Evolutionary conservation across 2,329 filamentous ascomycete genomes (phyloP), one percentile per base, ranked within the genome.

Genomic region (Diaporthe longicolla): DNA sequence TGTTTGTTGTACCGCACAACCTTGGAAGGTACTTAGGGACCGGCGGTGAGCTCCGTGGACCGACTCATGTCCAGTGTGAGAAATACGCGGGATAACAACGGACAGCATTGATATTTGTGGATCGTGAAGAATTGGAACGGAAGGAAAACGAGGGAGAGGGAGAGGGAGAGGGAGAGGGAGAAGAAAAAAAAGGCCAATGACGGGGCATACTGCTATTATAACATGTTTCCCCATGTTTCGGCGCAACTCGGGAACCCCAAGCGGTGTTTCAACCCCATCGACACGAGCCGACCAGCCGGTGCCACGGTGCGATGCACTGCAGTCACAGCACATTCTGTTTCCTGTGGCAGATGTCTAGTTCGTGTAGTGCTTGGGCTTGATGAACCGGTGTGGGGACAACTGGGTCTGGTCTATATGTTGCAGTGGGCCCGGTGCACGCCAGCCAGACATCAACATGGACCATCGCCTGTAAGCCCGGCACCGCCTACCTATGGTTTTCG

Each of bases 231-330:
- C 63, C 63, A 54, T 68, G 63, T 68, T 68, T 68, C 63, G 63
- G 63, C 63, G 48, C 63, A 68, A 21, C 29, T 40, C 63, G 63
- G 48, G 63, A 54, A 54, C 35, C 32, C 63, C 48, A 68, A 40
- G 43, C 63, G n/a, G n/a, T n/a, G 63, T 68, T 68, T 54, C 63
- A 68, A 54, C 63, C 63, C 63, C 63, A 26, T 66, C 61, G 21
- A 50, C 45, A 66, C 21, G 5, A 26, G 63, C 63, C 48, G 63
- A 54, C 63, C 48, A 54, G 63, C 63, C 63, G 48, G 63, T 54
- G 63, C 45, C 35, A 52, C 35, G 29, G 35, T 66, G 63, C 63
- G 8, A 45, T 54, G 63, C 63, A 37, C 45, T 26, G 24, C 45
- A 13, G 45, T 37, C n/a, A 40, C 61, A 24, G 61, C 29, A 52